These are phyloP conservation scores for Parastagonospora avenae DNA, from an alignment of 2,329 filamentous ascomycete genomes.

Conservation along the genomic window DNA sequence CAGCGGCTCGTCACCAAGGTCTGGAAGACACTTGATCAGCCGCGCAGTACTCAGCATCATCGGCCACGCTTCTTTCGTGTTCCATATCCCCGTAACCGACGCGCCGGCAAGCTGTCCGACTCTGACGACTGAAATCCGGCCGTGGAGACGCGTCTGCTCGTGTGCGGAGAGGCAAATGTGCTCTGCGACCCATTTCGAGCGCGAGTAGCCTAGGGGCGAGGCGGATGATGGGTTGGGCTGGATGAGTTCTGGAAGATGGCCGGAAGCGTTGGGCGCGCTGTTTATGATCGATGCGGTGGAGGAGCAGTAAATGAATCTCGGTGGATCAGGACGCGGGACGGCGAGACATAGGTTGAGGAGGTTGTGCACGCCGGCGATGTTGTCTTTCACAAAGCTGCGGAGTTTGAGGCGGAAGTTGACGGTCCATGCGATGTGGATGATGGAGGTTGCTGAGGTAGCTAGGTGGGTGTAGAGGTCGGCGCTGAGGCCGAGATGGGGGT, in stretches of 20 bases:
- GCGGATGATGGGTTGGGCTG: slow-evolving; percentile 51
- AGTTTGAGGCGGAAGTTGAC: slow-evolving; percentile 68
- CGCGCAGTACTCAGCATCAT: slow-evolving; percentile 42
- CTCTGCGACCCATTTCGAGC: slow-evolving; percentile 64
- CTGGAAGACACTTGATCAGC: slow-evolving; percentile 36
- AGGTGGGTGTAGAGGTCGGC: slow-evolving; percentile 50
- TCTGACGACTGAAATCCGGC: slow-evolving; percentile 38
- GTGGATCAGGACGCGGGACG: slow-evolving; percentile 34
- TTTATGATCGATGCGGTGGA: slow-evolving; percentile 55
- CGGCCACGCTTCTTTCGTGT: slow-evolving; percentile 42
- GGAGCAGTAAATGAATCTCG: slow-evolving; percentile 58
- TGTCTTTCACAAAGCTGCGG: slow-evolving; percentile 60
- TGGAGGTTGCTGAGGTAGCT: slow-evolving; percentile 50
- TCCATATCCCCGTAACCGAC: slow-evolving; percentile 33
- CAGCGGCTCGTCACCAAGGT: slow-evolving; percentile 32
- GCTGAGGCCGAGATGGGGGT: slow-evolving; percentile 56
- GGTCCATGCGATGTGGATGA: slow-evolving; percentile 69
- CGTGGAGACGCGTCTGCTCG: slow-evolving; percentile 32
- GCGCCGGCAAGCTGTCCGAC: slow-evolving; percentile 51
- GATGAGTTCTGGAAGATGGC: slow-evolving; percentile 49
- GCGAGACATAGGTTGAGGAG: slow-evolving; percentile 54
- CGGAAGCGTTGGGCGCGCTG: slow-evolving; percentile 11
- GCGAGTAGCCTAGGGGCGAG: slow-evolving; percentile 59
- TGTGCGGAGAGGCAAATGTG: slow-evolving; percentile 54
- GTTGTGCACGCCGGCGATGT: slow-evolving; percentile 57